Base-by-base conservation (phyloP, 2,329 filamentous ascomycete genomes). In the Monosporascus sp. region DNA sequence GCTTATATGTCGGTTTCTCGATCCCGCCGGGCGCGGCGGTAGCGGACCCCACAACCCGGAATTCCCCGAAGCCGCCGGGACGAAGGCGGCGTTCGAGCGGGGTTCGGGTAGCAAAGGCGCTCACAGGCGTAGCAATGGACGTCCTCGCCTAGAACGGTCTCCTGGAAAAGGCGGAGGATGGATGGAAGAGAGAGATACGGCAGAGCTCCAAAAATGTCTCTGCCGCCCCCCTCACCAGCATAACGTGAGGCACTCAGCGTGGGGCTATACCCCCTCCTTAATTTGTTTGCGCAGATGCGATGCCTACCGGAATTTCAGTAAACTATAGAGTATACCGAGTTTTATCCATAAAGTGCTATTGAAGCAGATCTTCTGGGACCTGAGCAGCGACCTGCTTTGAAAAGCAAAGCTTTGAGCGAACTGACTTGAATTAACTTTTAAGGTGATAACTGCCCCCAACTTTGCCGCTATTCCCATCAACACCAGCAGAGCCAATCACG, bases 61-160 rank as follows among this genome's bases (percentile, higher is more conserved):
- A 0, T 85, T 82, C 58, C 76, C 78, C 8, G 66, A 69, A 3
- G 76, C 79, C 0, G 74, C 79, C 0, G 78, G 79, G 4, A 81
- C 76, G 0, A 69, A 67, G 24, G 70, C 71, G 17, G 76, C 77
- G 0, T 80, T 80, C 52, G 64, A 73, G 27, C 70, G 74, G 45
- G 71, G 76, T 0, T 59, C 69, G 73, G 49, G 76, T 75, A 1
- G 77, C 71, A 0, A 80, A 80, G 58, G 73, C 71, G 3, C 61
- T 81, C 44, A 77, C 77, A 2, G 75, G 75, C 3, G 73, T 75
- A 1, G 79, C 73, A 0, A 54, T 80, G 3, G 77, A 81, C 53
- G 69, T 81, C 0, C 59, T 82, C 49, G 70, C 69, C 0, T 66
- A 71, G 7, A 62, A 73, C 3, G 70, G 69, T 0, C 56, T 81